phyloP scores from a whole-genome alignment of 495 filamentous ascomycete genomes.

The Xylaria grammica region DNA sequence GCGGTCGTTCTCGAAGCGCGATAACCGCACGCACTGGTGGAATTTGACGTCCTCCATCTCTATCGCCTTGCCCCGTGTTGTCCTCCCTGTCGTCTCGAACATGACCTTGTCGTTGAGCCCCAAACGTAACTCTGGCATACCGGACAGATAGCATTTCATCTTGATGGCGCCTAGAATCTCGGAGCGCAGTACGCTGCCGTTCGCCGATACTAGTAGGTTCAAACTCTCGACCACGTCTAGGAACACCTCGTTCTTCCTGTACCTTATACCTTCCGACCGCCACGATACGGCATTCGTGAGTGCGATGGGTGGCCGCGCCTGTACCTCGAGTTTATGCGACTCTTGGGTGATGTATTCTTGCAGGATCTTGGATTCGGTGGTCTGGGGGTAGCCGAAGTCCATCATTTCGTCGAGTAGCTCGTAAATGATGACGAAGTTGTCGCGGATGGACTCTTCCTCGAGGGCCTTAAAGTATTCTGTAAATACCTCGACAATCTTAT shows the following conservation, averaged over 20 bases:
- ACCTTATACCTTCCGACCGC: constrained; percentile 97
- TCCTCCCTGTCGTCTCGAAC: constrained; percentile 97
- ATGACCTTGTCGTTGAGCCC: constrained; percentile 99
- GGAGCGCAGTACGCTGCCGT: constrained; percentile 93
- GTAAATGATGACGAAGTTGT: constrained; percentile 99
- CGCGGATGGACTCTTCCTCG: constrained; percentile 98
- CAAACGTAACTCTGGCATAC: constrained; percentile 95
- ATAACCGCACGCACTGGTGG: constrained; percentile 96
- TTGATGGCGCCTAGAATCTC: constrained; percentile 98
- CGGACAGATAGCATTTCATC: constrained; percentile 99
- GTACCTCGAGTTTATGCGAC: constrained; percentile 96
- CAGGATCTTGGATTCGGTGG: constrained; percentile 97
- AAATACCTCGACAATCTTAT: constrained; percentile 98
- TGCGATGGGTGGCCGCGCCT: constrained; percentile 98
- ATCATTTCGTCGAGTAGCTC: constrained; percentile 99
- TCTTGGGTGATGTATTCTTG: constrained; percentile 99
- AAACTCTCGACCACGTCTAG: constrained; percentile 96
- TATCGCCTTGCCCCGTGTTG: constrained; percentile 93
- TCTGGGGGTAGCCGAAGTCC: constrained; percentile 99
- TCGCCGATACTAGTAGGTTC: constrained; percentile 93
- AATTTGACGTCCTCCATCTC: constrained; percentile 99
- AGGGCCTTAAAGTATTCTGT: constrained; percentile 99
- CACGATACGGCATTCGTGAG: constrained; percentile 98
- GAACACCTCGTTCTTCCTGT: constrained; percentile 99
- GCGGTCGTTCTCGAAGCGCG: constrained; percentile 96